Percentiles rank a stretch among this genome's conserved stretches.
Evolutionary conservation across 1,139 yeast genomes (phyloP).

Genomic region (Lodderomyces beijingensis): DNA sequence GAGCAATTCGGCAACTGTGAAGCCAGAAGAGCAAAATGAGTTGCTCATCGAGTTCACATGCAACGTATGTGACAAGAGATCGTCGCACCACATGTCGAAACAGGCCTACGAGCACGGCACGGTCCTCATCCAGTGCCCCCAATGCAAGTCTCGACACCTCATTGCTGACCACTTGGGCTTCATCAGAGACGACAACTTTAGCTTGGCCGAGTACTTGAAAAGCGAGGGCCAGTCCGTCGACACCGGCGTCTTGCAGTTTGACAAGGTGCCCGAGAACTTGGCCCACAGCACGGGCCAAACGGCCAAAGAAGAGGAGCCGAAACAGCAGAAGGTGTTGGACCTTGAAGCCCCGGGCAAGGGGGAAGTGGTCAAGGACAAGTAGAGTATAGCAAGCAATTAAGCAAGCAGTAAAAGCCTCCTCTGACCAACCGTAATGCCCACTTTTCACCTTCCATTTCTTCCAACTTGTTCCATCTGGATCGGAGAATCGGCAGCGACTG

Average conservation of each 20-base stretch:
- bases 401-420: no score
- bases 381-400: no score
- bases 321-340: conserved; percentile 15
- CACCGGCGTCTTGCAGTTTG: conserved; percentile 62
- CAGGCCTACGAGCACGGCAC: conserved; percentile 89
- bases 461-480: no score
- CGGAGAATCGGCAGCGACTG: no score
- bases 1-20: conserved; percentile 1
- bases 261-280: conserved; percentile 68
- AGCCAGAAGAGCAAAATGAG: conserved; percentile 12
- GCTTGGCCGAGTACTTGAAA: conserved; percentile 73
- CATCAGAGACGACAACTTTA: conserved; percentile 69
- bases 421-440: no score
- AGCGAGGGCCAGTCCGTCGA: conserved; percentile 74
- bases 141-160: conserved; percentile 81
- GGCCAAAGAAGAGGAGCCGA: conserved; percentile 53
- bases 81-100: conserved; percentile 83
- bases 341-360: conserved; percentile 14
- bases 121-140: conserved; percentile 87
- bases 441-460: no score
- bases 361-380: conserved; percentile 5
- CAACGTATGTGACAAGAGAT: conserved; percentile 77
- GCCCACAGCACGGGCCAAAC: conserved; percentile 47
- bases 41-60: conserved; percentile 90
- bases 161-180: conserved; percentile 90